Percentiles rank a stretch among this genome's conserved stretches.
phyloP scores from a whole-genome alignment of 352 stramenopile species.

The Pythium graminicola region DNA sequence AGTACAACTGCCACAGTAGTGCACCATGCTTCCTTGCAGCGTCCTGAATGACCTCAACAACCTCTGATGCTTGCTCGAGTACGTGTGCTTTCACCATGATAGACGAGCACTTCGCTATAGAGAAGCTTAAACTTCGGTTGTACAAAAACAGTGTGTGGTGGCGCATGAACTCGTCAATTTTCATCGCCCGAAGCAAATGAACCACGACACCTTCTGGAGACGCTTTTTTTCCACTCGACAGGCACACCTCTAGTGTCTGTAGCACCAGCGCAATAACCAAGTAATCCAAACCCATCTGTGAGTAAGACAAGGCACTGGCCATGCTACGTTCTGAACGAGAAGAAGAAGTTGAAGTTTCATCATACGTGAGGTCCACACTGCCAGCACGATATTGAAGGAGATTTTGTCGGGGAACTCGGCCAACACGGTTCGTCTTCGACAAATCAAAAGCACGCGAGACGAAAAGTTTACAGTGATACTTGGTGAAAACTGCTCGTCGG shows the following conservation, averaged over 20 bases:
- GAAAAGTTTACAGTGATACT: slow-evolving; percentile 78
- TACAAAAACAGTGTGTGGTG: slow-evolving; percentile 82
- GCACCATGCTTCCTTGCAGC: slow-evolving; percentile 78
- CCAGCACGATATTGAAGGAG: slow-evolving; percentile 21
- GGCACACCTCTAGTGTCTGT: slow-evolving; percentile 78
- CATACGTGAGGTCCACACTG: slow-evolving; percentile 18
- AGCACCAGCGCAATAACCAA: slow-evolving; percentile 69
- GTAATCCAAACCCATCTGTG: slow-evolving; percentile 74
- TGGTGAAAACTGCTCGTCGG: slow-evolving; percentile 75
- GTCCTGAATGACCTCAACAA: slow-evolving; percentile 84
- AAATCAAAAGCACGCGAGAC: slow-evolving; percentile 77
- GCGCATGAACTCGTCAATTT: slow-evolving; percentile 79
- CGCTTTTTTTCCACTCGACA: slow-evolving; percentile 81
- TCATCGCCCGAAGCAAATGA: slow-evolving; percentile 77
- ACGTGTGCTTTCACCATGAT: slow-evolving; percentile 86
- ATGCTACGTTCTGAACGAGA: slow-evolving; percentile 68
- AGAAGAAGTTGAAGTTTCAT: slow-evolving; percentile 31
- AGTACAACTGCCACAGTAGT: slow-evolving; percentile 79
- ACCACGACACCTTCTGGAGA: slow-evolving; percentile 67
- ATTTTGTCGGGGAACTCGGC: slow-evolving; percentile 28
- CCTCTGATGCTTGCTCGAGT: slow-evolving; percentile 76
- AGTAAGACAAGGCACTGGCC: slow-evolving; percentile 73
- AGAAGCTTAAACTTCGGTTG: slow-evolving; percentile 83
- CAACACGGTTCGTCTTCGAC: slow-evolving; percentile 68
- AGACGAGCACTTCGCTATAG: slow-evolving; percentile 78